Evolutionary conservation across 495 filamentous ascomycete species (phyloP), one percentile per base, ranked within the genome.

Genomic region (Viridothelium virens): DNA sequence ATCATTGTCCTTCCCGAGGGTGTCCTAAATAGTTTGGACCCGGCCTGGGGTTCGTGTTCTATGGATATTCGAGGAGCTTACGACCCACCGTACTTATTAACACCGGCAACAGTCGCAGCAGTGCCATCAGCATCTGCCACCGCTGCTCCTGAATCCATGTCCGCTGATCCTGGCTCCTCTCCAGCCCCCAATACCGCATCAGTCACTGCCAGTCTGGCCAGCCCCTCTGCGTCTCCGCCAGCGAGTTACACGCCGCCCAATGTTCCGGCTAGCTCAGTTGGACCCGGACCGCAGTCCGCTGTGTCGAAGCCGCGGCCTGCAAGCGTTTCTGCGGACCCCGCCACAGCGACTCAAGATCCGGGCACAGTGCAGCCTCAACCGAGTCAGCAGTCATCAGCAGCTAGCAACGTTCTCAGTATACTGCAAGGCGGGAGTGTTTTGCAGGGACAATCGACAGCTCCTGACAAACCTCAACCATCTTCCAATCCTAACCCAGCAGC

Each of bases 81-180:
- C 16, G 48, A 53, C 1, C 48, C 48, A n/a, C 48, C 48, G 48
- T 53, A 53, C n/a, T n/a, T 53, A 2, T 25, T 53, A 2, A 53
- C 63, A 68, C 69, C 63, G 61, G 56, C 38, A 68, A 63, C 61
- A 65, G 68, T 61, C 68, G 69, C 47, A 66, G 70, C 50, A 50
- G 38, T 1, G 44, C 47, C 70, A 72, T 68, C 65, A 41, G 61
- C n/a, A n/a, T 53, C 48, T 18, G 10, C 48, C 5, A 53, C 48
- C 18, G 48, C 48, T 5, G 48, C n/a, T 25, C 48, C 48, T 16
- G 48, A 53, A 53, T 53, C 48, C 5, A 11, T 5, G 12, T 25
- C 48, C 11, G 48, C 48, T 14, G 48, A 16, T 53, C 48, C 48
- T 14, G 48, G 48, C 48, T 53, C 48, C 18, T 53, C 48, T 25